These are phyloP conservation scores for Euryodendron excelsum DNA, from an alignment of 148 eudicot genomes.

Conservation along the genomic window DNA sequence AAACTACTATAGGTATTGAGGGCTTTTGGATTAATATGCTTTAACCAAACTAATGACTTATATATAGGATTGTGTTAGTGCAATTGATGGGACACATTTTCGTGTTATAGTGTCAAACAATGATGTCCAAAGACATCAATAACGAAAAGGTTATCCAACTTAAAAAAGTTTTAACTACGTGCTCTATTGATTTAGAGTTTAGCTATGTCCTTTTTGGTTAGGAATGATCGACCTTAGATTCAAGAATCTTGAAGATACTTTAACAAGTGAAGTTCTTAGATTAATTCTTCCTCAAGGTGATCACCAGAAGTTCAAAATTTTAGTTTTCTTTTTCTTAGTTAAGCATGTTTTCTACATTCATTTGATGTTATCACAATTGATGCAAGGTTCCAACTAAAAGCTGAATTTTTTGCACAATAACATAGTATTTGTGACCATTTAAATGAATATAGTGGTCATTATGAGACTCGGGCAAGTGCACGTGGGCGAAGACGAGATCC, in stretches of 20 bases:
- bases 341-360: too few relatives aligned
- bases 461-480: too few relatives aligned
- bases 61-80: neutral
- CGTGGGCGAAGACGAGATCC: too few relatives aligned
- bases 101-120: neutral
- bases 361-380: too few relatives aligned
- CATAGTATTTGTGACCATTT: neutral
- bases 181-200: neutral
- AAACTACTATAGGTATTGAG: neutral
- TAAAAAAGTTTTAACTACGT: too few relatives aligned
- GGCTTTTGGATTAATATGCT: neutral
- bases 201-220: slow-evolving; percentile 8
- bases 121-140: neutral
- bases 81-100: slow-evolving; percentile 4
- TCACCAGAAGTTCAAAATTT: too few relatives aligned
- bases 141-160: neutral
- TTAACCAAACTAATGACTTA: neutral
- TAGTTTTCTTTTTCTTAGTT: too few relatives aligned
- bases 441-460: neutral
- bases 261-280: neutral
- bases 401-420: too few relatives aligned
- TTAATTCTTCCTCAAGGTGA: neutral
- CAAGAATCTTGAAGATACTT: neutral
- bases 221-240: too few relatives aligned
- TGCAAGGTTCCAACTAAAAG: too few relatives aligned